These are phyloP conservation scores for Magnusiomyces paraingens DNA, from an alignment of 1,139 yeast species.

Conservation along the genomic window DNA sequence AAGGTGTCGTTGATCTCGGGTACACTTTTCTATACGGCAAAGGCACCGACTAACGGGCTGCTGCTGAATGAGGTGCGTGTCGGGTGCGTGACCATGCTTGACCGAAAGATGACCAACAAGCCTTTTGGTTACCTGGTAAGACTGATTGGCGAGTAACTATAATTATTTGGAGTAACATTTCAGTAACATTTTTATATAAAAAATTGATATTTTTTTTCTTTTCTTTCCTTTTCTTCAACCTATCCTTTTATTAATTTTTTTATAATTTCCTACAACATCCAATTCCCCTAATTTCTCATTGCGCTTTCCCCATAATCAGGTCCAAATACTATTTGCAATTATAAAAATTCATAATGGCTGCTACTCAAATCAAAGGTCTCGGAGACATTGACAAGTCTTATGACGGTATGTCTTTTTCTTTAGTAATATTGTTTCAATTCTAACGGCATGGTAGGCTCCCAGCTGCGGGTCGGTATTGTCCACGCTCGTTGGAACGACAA, in stretches of 20 bases:
- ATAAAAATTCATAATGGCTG: not conserved
- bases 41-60: not conserved
- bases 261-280: too few relatives aligned
- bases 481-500: conserved; percentile 92
- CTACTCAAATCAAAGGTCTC: conserved; percentile 14
- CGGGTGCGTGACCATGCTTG: not conserved
- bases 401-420: conserved; percentile 10
- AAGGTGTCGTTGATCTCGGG: conserved; percentile 3
- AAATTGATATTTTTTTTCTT: too few relatives aligned
- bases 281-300: too few relatives aligned
- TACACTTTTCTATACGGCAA: not conserved
- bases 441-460: conserved; percentile 39
- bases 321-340: too few relatives aligned
- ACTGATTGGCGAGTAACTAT: not conserved
- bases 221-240: too few relatives aligned
- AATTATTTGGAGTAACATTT: too few relatives aligned
- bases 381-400: conserved; percentile 11
- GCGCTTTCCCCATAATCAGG: too few relatives aligned
- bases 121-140: conserved; percentile 6
- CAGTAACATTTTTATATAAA: too few relatives aligned
- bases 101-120: not conserved
- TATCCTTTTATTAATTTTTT: too few relatives aligned
- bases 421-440: not conserved
- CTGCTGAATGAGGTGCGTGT: conserved; percentile 2
- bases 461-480: conserved; percentile 70